These are phyloP conservation scores for Dovyalis caffra DNA, from an alignment of 345 rosid species.

Conservation along the genomic window DNA sequence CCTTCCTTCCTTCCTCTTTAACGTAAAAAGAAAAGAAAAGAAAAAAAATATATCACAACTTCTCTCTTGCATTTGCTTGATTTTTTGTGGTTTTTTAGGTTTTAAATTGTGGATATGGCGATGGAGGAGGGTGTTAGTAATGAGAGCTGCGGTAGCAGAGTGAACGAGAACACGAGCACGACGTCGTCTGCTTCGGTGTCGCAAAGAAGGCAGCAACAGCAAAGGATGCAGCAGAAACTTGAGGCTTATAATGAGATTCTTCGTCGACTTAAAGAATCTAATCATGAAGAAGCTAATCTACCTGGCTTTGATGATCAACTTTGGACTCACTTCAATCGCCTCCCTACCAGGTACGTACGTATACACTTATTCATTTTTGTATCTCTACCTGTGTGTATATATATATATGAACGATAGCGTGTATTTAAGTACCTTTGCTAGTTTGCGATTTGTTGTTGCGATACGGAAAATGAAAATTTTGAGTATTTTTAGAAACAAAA, in stretches of 20 bases:
- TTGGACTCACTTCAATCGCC: slow-evolving; percentile 91
- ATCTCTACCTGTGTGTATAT: background rate
- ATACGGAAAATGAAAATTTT: background rate
- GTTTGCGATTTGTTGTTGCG: background rate
- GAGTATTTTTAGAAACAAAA: background rate
- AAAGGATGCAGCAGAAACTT: slow-evolving; percentile 40
- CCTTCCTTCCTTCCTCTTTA: background rate
- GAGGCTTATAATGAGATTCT: slow-evolving; percentile 72
- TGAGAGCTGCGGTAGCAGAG: slow-evolving; percentile 68
- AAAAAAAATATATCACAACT: background rate
- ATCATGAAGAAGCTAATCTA: slow-evolving; percentile 45
- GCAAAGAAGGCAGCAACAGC: slow-evolving; percentile 45
- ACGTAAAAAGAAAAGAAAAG: background rate
- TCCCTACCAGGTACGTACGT: slow-evolving; percentile 64
- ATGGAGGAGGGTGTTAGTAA: slow-evolving; percentile 44
- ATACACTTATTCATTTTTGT: background rate
- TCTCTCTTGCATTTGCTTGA: background rate
- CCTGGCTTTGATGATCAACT: slow-evolving; percentile 78
- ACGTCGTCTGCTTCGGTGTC: slow-evolving; percentile 31
- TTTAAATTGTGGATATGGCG: slow-evolving; percentile 31
- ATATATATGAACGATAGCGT: background rate
- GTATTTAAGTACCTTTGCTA: background rate
- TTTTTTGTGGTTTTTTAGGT: background rate
- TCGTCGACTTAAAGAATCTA: slow-evolving; percentile 61
- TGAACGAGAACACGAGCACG: slow-evolving; percentile 29